phyloP scores from a whole-genome alignment of 257 asterid genomes.

The Jaltomata sinuosa region DNA sequence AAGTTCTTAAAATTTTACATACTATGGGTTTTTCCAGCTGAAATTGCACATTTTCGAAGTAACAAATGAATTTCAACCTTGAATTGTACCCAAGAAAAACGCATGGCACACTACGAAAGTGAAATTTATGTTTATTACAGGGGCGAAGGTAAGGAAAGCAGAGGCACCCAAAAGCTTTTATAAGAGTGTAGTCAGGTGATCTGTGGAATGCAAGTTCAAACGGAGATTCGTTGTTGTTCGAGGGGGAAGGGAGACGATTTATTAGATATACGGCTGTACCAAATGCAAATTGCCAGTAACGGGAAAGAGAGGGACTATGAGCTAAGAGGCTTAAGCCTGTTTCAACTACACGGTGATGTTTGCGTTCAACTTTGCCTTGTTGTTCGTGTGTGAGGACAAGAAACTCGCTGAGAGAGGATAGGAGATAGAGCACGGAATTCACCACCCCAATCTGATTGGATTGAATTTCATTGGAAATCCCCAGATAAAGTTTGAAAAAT shows the following conservation, averaged over 20 bases:
- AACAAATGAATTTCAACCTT: no score
- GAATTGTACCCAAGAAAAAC: background rate
- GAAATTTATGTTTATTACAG: background rate
- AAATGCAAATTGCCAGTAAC: no score
- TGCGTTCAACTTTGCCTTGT: background rate
- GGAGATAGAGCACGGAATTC: background rate
- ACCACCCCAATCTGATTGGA: background rate
- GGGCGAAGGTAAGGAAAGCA: background rate
- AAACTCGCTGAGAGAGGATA: background rate
- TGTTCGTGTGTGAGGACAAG: background rate
- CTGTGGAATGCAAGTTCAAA: background rate
- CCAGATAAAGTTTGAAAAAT: background rate
- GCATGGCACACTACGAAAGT: background rate
- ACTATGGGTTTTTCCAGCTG: no score
- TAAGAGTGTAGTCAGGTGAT: no score
- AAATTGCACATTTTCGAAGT: background rate
- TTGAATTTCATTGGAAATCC: background rate
- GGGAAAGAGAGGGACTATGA: no score
- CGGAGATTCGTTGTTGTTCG: background rate
- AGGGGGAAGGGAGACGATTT: no score
- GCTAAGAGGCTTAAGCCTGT: no score
- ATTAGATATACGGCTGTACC: no score
- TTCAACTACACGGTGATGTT: background rate
- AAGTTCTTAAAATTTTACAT: no score
- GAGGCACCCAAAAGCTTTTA: no score